Percentiles rank a stretch among this genome's conserved stretches.
phyloP scores from a whole-genome alignment of 1,139 yeast genomes.

The Yamadazyma conglobata region DNA sequence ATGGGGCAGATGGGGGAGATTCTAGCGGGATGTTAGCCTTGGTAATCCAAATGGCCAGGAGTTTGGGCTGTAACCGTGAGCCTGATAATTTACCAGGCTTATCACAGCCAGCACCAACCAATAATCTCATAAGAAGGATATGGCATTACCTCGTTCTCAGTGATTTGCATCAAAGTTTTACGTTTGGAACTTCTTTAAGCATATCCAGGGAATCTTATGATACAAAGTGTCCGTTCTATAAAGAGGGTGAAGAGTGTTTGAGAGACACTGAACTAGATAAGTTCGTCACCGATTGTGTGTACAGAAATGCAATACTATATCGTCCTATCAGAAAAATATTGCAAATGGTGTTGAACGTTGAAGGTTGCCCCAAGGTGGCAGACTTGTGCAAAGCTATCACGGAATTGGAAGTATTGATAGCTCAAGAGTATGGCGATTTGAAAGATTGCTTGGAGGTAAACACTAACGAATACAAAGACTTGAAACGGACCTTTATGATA shows the following conservation, averaged over 20 bases:
- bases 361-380: conserved; percentile 20
- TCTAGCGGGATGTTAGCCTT: conserved; percentile 36
- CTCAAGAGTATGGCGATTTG: conserved; percentile 19
- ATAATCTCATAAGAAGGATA: conserved; percentile 47
- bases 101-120: conserved; percentile 19
- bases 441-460: conserved; percentile 20
- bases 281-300: conserved; percentile 18
- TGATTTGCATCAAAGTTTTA: conserved; percentile 26
- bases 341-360: conserved; percentile 19
- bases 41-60: conserved; percentile 39
- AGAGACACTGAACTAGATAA: conserved; percentile 21
- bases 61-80: conserved; percentile 46
- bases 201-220: conserved; percentile 22
- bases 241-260: conserved; percentile 23
- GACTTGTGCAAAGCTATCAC: conserved; percentile 21
- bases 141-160: conserved; percentile 45
- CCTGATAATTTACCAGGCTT: conserved; percentile 26
- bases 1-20: conserved; percentile 45
- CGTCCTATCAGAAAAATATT: conserved; percentile 14
- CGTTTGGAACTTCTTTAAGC: conserved; percentile 28
- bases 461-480: conserved; percentile 16
- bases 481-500: conserved; percentile 22
- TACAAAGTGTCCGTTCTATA: conserved; percentile 25
- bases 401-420: conserved; percentile 20
- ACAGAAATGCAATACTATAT: conserved; percentile 6